A percentile compares a stretch with the other conserved stretches of the same genome.
These are phyloP conservation scores for Citrus unshiu DNA, from an alignment of 345 rosid genomes.

Conservation along the genomic window DNA sequence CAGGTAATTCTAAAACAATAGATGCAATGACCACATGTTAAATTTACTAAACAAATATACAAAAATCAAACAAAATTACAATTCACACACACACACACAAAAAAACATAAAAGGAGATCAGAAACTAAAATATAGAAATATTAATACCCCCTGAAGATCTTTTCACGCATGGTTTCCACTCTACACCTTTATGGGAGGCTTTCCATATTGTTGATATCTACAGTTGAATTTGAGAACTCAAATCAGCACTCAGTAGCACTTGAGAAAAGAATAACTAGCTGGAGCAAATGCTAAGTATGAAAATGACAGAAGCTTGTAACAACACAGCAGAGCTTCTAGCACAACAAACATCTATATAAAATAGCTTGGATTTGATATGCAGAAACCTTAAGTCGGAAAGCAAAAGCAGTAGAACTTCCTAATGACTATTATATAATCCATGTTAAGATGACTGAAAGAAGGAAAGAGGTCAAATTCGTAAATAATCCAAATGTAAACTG, in stretches of 20 bases:
- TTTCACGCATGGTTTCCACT: conserved; percentile 76
- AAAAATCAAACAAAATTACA: not conserved
- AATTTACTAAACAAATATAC: not conserved
- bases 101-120: not conserved
- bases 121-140: not conserved
- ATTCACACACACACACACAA: not conserved
- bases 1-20: conserved; percentile 64
- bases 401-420: not conserved
- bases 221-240: conserved; percentile 15
- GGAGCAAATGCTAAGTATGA: not conserved
- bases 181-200: conserved; percentile 69
- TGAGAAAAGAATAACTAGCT: not conserved
- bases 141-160: conserved; percentile 66
- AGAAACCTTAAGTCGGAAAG: not conserved
- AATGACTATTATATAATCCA: not conserved
- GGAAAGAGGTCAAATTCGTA: not conserved
- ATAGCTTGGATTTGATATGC: not conserved
- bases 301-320: not conserved
- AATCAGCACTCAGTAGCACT: not conserved
- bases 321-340: not conserved
- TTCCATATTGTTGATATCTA: conserved; percentile 91
- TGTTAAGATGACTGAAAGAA: not conserved
- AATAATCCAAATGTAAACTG: not conserved
- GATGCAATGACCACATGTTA: conserved; percentile 5
- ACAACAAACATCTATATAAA: not conserved